Conservation (phyloP, 2,329 filamentous ascomycete species). For the Neonectria faginata region DNA sequence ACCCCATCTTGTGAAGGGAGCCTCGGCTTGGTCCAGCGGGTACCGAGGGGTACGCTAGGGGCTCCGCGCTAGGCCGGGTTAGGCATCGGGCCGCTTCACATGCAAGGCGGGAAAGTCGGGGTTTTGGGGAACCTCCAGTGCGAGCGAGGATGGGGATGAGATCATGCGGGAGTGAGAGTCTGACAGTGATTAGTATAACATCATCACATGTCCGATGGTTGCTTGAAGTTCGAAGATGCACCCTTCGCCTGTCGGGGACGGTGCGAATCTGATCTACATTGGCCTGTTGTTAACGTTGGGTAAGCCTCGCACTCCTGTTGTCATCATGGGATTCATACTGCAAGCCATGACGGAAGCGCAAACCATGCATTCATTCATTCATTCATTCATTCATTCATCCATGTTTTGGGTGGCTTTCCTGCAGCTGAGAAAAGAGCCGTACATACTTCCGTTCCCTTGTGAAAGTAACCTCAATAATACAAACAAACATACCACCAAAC, state of each 20-base stretch:
- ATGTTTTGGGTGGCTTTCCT: too few species aligned
- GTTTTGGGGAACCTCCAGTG: constrained; percentile 15
- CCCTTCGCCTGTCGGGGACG: too few species aligned
- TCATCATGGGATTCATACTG: too few species aligned
- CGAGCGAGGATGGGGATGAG: constrained; percentile 35
- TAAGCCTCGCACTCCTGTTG: too few species aligned
- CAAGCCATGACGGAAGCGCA: too few species aligned
- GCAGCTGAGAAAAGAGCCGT: background rate
- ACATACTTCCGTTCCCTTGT: background rate
- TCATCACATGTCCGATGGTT: too few species aligned
- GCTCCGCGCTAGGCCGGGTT: constrained; percentile 42
- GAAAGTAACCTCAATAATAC: background rate
- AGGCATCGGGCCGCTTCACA: constrained; percentile 45
- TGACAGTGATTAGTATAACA: background rate
- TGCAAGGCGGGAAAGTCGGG: constrained; percentile 39
- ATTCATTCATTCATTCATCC: too few species aligned
- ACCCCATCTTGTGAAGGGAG: constrained; percentile 42
- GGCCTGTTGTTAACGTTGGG: too few species aligned
- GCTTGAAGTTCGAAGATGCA: too few species aligned
- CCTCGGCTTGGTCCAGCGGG: constrained; percentile 46
- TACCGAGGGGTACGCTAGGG: constrained; percentile 47
- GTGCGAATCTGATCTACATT: too few species aligned
- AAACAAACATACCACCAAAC: background rate
- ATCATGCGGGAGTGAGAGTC: constrained; percentile 42
- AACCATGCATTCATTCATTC: too few species aligned